These are phyloP conservation scores for Rhizopogon roseolus DNA, from an alignment of 768 basidiomycete genomes.

Conservation along the genomic window DNA sequence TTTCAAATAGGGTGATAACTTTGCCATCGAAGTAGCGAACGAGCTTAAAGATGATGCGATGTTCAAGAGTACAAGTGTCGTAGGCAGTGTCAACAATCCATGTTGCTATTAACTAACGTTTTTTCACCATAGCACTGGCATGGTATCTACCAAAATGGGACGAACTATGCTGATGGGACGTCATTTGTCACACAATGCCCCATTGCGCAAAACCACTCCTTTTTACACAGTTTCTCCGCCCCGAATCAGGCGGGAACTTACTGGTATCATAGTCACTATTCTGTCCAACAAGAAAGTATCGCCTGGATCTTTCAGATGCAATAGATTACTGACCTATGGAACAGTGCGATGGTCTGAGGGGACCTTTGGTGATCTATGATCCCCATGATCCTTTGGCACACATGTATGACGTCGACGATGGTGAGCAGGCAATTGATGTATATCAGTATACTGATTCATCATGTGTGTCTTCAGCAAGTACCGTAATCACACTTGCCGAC, in stretches of 20 bases:
- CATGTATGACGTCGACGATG: conserved; percentile 45
- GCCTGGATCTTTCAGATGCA: conserved; percentile 13
- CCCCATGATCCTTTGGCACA: conserved; percentile 35
- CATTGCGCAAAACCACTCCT: conserved; percentile 27
- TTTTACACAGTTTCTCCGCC: conserved; percentile 31
- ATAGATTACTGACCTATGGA: conserved; percentile 23
- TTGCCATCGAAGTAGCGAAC: conserved; percentile 41
- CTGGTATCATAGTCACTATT: conserved; percentile 43
- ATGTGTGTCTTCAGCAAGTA: conserved; percentile 14
- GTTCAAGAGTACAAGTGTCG: conserved; percentile 40
- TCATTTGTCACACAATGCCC: conserved; percentile 42
- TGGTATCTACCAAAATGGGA: conserved; percentile 20
- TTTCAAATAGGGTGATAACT: conserved; percentile 27
- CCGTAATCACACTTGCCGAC: conserved; percentile 31
- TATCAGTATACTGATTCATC: not conserved
- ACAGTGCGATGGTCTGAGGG: conserved; percentile 38
- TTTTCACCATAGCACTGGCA: conserved; percentile 24
- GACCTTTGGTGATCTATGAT: conserved; percentile 40
- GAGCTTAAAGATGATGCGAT: conserved; percentile 40
- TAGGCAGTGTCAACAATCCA: conserved; percentile 8
- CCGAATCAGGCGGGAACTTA: conserved; percentile 36
- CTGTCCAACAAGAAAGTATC: conserved; percentile 19
- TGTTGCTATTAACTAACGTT: conserved; percentile 13
- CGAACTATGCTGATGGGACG: conserved; percentile 31
- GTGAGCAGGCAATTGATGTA: conserved; percentile 11